Percentiles rank a stretch among this genome's conserved stretches.
phyloP scores from a whole-genome alignment of 495 filamentous ascomycete species.

The Chaetomidium leptoderma region DNA sequence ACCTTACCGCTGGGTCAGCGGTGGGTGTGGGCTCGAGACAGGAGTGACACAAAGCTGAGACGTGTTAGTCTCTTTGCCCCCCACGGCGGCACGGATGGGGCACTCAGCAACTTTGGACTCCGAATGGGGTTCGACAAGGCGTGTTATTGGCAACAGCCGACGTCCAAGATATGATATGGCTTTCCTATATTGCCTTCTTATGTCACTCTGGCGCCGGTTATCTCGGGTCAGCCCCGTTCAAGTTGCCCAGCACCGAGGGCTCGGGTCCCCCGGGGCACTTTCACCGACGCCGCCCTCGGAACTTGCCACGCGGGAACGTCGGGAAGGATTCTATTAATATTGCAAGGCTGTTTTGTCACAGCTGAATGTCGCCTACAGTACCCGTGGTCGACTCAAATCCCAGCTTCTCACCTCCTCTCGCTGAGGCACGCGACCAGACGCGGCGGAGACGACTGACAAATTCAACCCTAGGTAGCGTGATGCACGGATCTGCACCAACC shows the following conservation, averaged over 20 bases:
- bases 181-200: neutral
- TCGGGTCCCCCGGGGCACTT: slow-evolving; percentile 10
- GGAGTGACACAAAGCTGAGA: slow-evolving; percentile 30
- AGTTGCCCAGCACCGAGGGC: slow-evolving; percentile 9
- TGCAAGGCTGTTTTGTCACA: neutral
- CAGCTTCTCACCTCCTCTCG: neutral
- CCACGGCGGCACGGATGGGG: slow-evolving; percentile 11
- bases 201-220: neutral
- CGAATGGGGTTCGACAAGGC: slow-evolving; percentile 10
- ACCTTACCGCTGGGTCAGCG: neutral
- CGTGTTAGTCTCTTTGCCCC: slow-evolving; percentile 9
- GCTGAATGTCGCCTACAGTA: neutral
- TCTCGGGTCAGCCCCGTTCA: slow-evolving; percentile 12
- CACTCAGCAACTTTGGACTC: slow-evolving; percentile 8
- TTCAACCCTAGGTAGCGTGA: neutral
- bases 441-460: neutral
- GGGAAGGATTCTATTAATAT: slow-evolving; percentile 16
- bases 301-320: neutral
- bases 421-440: neutral
- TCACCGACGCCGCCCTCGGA: neutral
- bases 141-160: slow-evolving; percentile 5
- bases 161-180: slow-evolving; percentile 3
- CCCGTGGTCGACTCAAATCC: neutral
- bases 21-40: slow-evolving; percentile 22
- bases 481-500: slow-evolving; percentile 4